Conservation (phyloP, 192 early-diverging fungal species). For the Podila verticillata region DNA sequence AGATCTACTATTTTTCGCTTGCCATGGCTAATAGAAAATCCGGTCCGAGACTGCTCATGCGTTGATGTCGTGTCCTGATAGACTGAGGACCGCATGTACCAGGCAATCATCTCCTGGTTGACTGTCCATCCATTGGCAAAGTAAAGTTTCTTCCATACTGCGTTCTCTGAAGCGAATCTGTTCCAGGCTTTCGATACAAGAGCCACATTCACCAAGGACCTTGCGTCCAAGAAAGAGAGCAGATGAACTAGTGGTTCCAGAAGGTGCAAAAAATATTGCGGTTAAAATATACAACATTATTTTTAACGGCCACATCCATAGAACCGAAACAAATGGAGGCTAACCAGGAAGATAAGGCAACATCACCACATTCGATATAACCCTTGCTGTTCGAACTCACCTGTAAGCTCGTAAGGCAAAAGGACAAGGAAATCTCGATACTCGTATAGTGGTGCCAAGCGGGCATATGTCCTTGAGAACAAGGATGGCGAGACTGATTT, state of each 20-base stretch:
- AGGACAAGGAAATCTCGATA: conserved; percentile 46
- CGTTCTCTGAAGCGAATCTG: conserved; percentile 66
- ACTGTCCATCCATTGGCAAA: conserved; percentile 52
- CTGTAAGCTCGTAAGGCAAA: conserved; percentile 38
- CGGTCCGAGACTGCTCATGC: conserved; percentile 7
- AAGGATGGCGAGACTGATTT: conserved; percentile 47
- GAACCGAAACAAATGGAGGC: too few species aligned
- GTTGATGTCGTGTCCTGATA: background rate
- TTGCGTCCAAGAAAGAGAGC: conserved; percentile 59
- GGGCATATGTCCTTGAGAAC: conserved; percentile 33
- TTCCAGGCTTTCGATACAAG: conserved; percentile 70
- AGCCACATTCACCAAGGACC: conserved; percentile 55
- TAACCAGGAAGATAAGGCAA: too few species aligned
- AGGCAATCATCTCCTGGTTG: conserved; percentile 49
- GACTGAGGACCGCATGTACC: conserved; percentile 29
- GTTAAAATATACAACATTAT: background rate
- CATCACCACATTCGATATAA: background rate
- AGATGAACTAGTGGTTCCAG: conserved; percentile 47
- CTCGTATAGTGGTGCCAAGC: conserved; percentile 31
- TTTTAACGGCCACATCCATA: too few species aligned
- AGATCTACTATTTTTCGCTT: conserved; percentile 44
- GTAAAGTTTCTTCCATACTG: conserved; percentile 70
- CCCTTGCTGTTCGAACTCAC: conserved; percentile 3
- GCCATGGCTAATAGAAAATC: conserved; percentile 10
- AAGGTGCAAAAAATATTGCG: background rate